Evolutionary conservation across 2,329 filamentous ascomycete genomes (phyloP).

Genomic region (Stagonosporopsis chrysanthemi): DNA sequence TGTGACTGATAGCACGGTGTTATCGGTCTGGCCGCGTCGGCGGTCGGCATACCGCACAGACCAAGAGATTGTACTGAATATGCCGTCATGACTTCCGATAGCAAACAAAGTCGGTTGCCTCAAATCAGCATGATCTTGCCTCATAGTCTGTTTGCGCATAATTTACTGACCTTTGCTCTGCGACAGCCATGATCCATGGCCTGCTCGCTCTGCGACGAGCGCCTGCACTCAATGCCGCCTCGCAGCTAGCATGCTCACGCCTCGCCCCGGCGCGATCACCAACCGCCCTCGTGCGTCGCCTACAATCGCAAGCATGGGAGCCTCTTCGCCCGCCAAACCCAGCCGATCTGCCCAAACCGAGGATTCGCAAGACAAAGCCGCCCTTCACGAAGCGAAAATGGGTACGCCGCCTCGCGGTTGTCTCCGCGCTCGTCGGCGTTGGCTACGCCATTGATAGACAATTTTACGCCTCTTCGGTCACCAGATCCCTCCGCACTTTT

Average conservation of each 20-base stretch:
- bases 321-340: conserved; percentile 73
- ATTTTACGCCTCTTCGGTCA: conserved; percentile 80
- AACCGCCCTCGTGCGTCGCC: conserved; percentile 33
- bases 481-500: conserved; percentile 83
- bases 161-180: not conserved
- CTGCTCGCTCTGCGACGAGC: conserved; percentile 45
- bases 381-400: conserved; percentile 76
- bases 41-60: conserved; percentile 19
- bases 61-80: conserved; percentile 18
- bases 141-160: not conserved
- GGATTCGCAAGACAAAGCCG: conserved; percentile 66
- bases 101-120: conserved; percentile 8
- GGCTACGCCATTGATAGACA: conserved; percentile 75
- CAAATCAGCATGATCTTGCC: conserved; percentile 8
- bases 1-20: not conserved
- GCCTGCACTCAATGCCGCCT: conserved; percentile 29
- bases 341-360: conserved; percentile 69
- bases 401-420: conserved; percentile 74
- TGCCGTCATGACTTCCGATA: conserved; percentile 38
- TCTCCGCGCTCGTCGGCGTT: conserved; percentile 66
- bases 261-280: conserved; percentile 21
- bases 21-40: conserved; percentile 4
- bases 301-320: conserved; percentile 50
- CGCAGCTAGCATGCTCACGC: conserved; percentile 31
- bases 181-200: conserved; percentile 51